Evolutionary conservation across 441 rosid species (phyloP).

Genomic region (Populus hybrid): DNA sequence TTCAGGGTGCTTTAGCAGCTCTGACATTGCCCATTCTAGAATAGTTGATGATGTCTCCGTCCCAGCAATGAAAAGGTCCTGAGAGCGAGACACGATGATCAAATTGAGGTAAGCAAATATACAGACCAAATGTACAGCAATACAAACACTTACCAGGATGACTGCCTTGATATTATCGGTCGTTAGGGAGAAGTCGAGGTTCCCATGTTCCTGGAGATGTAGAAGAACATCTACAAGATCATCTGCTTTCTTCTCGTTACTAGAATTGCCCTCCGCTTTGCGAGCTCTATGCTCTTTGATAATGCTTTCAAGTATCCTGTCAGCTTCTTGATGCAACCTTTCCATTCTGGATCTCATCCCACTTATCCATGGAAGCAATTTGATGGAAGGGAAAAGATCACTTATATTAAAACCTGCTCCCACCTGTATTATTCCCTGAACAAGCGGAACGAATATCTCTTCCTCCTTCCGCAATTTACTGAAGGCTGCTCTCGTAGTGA

Average conservation of each 20-base stretch:
- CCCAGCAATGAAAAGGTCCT: constrained; percentile 25
- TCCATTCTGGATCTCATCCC: constrained; percentile 17
- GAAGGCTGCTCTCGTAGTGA: constrained; percentile 26
- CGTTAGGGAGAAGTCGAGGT: constrained; percentile 8
- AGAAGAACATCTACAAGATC: constrained; percentile 31
- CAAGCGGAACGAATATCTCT: constrained; percentile 9
- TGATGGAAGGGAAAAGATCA: constrained; percentile 33
- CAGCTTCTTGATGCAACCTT: constrained; percentile 12
- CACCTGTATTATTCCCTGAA: constrained; percentile 9
- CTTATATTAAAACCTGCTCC: constrained; percentile 19
- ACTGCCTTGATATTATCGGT: constrained; percentile 23
- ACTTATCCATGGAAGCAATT: constrained; percentile 17
- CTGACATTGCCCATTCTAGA: too few relatives aligned
- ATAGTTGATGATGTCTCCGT: too few relatives aligned
- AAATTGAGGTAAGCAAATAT: not conserved
- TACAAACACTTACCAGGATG: constrained; percentile 14
- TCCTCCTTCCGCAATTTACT: constrained; percentile 17
- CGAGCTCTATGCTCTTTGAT: constrained; percentile 21
- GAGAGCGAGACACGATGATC: not conserved
- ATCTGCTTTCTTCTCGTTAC: not conserved
- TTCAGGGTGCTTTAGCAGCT: too few relatives aligned
- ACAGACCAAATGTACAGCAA: too few relatives aligned
- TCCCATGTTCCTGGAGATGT: constrained; percentile 10
- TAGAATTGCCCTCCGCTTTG: not conserved
- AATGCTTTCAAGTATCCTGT: constrained; percentile 23